Conservation (phyloP, 352 stramenopile genomes). For the Pythium rhizo-oryzae region DNA sequence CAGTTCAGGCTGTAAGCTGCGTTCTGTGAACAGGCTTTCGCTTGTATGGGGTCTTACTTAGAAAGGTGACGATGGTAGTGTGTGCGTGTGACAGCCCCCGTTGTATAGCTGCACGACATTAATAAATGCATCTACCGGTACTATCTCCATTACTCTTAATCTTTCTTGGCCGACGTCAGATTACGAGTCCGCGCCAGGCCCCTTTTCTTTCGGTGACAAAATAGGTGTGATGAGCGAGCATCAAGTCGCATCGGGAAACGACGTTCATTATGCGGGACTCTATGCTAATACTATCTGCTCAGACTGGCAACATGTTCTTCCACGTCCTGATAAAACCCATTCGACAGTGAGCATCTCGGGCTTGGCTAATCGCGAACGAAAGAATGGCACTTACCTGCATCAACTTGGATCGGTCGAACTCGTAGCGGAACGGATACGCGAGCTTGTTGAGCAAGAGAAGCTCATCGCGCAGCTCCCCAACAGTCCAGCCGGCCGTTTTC, state of each 20-base stretch:
- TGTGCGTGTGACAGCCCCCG: neutral
- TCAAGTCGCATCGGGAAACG: too few relatives aligned
- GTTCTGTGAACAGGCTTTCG: neutral
- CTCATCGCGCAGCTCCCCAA: slow-evolving; percentile 75
- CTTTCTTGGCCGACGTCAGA: neutral
- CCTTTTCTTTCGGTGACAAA: too few relatives aligned
- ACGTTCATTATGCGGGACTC: neutral
- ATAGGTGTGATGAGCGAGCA: too few relatives aligned
- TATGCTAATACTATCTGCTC: slow-evolving; percentile 5
- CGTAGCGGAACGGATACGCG: slow-evolving; percentile 60
- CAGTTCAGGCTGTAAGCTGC: slow-evolving; percentile 59
- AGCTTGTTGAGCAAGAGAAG: slow-evolving; percentile 72
- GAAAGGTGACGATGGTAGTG: slow-evolving; percentile 6
- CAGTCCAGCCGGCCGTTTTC: slow-evolving; percentile 66
- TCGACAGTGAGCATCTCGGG: too few relatives aligned
- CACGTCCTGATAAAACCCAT: slow-evolving; percentile 4
- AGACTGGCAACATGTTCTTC: slow-evolving; percentile 20
- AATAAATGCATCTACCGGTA: slow-evolving; percentile 14
- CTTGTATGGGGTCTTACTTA: neutral
- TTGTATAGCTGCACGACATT: neutral
- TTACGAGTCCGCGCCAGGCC: neutral
- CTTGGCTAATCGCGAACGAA: neutral
- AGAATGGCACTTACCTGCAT: slow-evolving; percentile 43
- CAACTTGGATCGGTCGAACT: slow-evolving; percentile 63
- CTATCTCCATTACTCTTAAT: too few relatives aligned